These are phyloP conservation scores for Gossypium thurberi DNA, from an alignment of 345 rosid genomes.

Conservation along the genomic window DNA sequence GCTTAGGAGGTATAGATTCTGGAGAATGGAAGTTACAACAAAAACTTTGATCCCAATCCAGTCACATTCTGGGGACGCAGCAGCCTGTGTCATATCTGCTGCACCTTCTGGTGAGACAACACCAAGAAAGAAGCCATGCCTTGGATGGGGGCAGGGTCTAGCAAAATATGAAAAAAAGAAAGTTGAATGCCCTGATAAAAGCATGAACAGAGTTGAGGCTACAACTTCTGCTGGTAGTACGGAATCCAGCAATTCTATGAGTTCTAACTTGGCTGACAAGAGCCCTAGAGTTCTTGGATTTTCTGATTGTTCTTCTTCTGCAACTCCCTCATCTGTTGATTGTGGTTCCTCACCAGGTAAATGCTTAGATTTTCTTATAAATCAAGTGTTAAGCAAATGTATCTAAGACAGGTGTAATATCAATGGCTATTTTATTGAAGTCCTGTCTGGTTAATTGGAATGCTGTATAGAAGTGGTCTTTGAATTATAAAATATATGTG, in stretches of 20 bases:
- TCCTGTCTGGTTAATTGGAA: no score
- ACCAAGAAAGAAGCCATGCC: conserved; percentile 85
- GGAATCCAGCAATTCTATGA: conserved; percentile 41
- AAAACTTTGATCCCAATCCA: conserved; percentile 35
- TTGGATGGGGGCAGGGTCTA: conserved; percentile 96
- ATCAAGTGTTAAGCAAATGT: no score
- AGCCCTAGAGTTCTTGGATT: conserved; percentile 50
- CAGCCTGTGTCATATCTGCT: conserved; percentile 42
- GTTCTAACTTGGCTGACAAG: conserved; percentile 46
- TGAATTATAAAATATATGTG: not conserved
- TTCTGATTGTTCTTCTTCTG: conserved; percentile 74
- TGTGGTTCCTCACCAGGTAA: conserved; percentile 87
- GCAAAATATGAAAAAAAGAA: conserved; percentile 91
- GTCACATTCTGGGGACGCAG: conserved; percentile 66
- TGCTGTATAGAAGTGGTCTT: not conserved
- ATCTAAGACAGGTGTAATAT: not conserved
- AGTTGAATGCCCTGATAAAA: conserved; percentile 62
- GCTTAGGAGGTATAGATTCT: conserved; percentile 51
- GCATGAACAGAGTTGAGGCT: conserved; percentile 37
- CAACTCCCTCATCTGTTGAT: conserved; percentile 91
- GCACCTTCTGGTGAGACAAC: conserved; percentile 46
- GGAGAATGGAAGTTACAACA: conserved; percentile 44
- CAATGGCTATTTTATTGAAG: not conserved
- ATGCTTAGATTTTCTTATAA: not conserved
- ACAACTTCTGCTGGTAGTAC: conserved; percentile 19